Evolutionary conservation across 1,139 yeast genomes (phyloP).

Genomic region (Yamadazyma dushanensis): DNA sequence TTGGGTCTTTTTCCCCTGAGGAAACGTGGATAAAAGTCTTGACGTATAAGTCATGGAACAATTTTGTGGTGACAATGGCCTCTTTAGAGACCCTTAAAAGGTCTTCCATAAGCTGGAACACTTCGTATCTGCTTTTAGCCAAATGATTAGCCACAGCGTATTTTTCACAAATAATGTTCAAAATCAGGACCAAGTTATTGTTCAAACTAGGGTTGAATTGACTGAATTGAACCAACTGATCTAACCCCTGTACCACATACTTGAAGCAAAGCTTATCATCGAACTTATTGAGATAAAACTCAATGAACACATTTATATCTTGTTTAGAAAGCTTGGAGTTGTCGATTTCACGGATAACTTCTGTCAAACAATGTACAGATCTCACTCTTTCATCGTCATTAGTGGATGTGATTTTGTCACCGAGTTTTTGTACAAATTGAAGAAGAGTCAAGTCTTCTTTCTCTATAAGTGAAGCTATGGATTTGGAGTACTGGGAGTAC

Average conservation of each 20-base stretch:
- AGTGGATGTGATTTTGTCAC: conserved; percentile 63
- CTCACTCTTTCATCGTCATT: conserved; percentile 51
- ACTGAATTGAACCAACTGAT: conserved; percentile 50
- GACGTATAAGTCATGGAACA: conserved; percentile 42
- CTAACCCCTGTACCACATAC: conserved; percentile 56
- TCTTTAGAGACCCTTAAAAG: conserved; percentile 25
- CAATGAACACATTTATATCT: conserved; percentile 67
- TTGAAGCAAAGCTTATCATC: conserved; percentile 60
- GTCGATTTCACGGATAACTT: conserved; percentile 43
- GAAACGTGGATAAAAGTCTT: conserved; percentile 66
- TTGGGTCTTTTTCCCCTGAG: conserved; percentile 91
- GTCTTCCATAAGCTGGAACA: conserved; percentile 51
- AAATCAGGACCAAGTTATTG: conserved; percentile 32
- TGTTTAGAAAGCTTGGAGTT: conserved; percentile 47
- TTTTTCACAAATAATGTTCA: conserved; percentile 39
- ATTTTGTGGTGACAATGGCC: conserved; percentile 11
- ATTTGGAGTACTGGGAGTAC: conserved; percentile 18
- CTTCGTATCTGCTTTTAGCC: conserved; percentile 63
- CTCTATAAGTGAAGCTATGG: conserved; percentile 25
- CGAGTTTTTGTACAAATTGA: conserved; percentile 37
- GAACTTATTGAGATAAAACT: conserved; percentile 64
- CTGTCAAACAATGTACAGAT: conserved; percentile 61
- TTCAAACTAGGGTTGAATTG: conserved; percentile 34
- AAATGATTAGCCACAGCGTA: conserved; percentile 63
- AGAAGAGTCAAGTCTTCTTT: conserved; percentile 28